phyloP scores from a whole-genome alignment of 352 stramenopile genomes.

The Phytophthora melonis region DNA sequence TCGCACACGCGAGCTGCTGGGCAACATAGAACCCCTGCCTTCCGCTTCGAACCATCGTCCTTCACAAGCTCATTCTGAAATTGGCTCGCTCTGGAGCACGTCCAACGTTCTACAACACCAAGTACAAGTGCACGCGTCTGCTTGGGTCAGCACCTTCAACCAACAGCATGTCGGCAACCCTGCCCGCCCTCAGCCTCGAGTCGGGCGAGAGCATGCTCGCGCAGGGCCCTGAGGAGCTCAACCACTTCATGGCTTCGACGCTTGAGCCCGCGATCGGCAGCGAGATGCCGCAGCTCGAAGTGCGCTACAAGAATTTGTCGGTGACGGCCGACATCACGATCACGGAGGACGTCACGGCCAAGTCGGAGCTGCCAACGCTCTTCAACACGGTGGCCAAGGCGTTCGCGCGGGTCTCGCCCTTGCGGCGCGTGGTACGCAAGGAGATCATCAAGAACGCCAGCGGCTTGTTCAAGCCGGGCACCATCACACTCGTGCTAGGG shows the following conservation, averaged over 20 bases:
- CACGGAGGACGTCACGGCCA: slow-evolving; percentile 28
- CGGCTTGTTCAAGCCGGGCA: slow-evolving; percentile 28
- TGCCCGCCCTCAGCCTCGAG: slow-evolving; percentile 16
- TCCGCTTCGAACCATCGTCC: background rate
- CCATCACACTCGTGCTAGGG: slow-evolving; percentile 17
- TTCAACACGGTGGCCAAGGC: slow-evolving; percentile 39
- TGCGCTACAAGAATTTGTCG: slow-evolving; percentile 60
- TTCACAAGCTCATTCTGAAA: slow-evolving; percentile 18
- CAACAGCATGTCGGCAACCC: slow-evolving; percentile 7
- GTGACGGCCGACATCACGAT: slow-evolving; percentile 45
- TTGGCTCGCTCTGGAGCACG: slow-evolving; percentile 13
- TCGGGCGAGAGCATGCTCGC: slow-evolving; percentile 27
- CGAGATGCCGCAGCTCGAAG: slow-evolving; percentile 56
- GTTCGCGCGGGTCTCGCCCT: slow-evolving; percentile 21
- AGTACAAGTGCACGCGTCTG: background rate
- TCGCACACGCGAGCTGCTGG: background rate
- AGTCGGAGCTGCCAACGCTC: slow-evolving; percentile 42
- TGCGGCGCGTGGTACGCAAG: slow-evolving; percentile 29
- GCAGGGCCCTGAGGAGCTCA: slow-evolving; percentile 33
- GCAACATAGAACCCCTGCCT: background rate
- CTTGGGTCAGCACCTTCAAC: slow-evolving; percentile 1
- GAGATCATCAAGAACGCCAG: slow-evolving; percentile 41
- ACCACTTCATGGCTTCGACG: slow-evolving; percentile 32
- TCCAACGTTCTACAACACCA: slow-evolving; percentile 7
- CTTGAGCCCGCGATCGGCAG: slow-evolving; percentile 46